Base-by-base conservation (phyloP, 23 red algal species). In the Gracilaria domingensis region DNA sequence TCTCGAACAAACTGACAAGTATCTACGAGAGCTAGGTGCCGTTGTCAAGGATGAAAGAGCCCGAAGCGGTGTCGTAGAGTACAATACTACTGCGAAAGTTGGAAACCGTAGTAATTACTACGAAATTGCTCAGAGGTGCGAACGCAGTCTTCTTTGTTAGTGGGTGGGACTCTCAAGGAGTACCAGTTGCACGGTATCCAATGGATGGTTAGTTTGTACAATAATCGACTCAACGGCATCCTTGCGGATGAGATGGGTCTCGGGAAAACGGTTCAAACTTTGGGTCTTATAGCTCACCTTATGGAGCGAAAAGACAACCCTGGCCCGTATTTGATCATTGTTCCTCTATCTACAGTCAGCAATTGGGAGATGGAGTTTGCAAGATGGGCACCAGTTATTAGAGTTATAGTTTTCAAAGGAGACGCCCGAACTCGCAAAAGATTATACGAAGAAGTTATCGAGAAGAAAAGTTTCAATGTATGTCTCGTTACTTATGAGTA, bases 201-300 rank as follows among this genome's bases (percentile, higher is more conserved):
- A 71, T 99, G 97, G 97, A 92, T 99, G 89, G 79, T 99, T 21
- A 95, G 90, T 37, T 78, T 99, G 33, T 99, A 99, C 80, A 96
- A 96, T 44, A 99, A 99, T 72, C 90, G 95, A 32, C 79, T 99
- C 59, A 94, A 99, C 67, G 97, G 97, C 26, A 95, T 99, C 53
- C 84, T 99, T 26, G 97, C 94, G 1, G 97, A 99, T 79, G 97
- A 99, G 85, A 99, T 99, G 97, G 97, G 97, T 53, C 94, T 99
- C 12, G 97, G 97, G 37, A 99, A 99, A 89, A 99, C 94, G 14
- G 93, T 99, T 78, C 97, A 99, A 65, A 95, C 97, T 21, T 88
- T 99, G 61, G 97, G 91, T 54, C 88, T 99, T 1, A 80, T 96
- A 44, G 89, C 90, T 48, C 93, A 99, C 62, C 79, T 99, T 11